These are phyloP conservation scores for Lepiota subincarnata DNA, from an alignment of 768 basidiomycete species.

Conservation along the genomic window DNA sequence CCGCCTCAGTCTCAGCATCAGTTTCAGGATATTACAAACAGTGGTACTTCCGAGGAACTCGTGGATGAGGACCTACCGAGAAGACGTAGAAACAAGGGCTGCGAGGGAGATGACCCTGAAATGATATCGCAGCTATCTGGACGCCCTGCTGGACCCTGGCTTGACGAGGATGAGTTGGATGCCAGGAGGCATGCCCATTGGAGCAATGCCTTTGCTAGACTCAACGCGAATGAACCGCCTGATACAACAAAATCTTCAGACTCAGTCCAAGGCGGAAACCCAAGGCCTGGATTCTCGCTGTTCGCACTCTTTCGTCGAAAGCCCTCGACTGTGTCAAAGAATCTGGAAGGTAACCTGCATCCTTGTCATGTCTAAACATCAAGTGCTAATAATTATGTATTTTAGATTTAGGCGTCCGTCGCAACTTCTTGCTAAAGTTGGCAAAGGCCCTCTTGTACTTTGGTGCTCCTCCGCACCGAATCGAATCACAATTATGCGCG, in stretches of 20 bases:
- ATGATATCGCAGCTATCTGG: not conserved
- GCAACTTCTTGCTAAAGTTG: constrained; percentile 79
- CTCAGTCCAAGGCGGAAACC: not conserved
- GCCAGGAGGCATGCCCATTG: constrained; percentile 2
- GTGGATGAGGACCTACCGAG: not conserved
- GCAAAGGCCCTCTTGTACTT: constrained; percentile 88
- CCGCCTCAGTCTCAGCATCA: not conserved
- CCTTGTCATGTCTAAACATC: not conserved
- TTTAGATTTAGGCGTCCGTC: constrained; percentile 13
- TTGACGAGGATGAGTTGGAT: not conserved
- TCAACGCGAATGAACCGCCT: not conserved
- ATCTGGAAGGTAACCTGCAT: constrained; percentile 38
- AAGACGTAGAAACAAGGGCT: not conserved
- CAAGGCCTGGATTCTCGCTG: not conserved
- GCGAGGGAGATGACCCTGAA: not conserved
- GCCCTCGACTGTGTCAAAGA: constrained; percentile 22
- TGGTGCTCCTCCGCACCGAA: constrained; percentile 91
- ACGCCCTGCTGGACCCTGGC: not conserved
- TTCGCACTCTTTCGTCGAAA: not conserved
- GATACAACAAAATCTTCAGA: not conserved
- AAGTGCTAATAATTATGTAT: not conserved
- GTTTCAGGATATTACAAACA: not conserved
- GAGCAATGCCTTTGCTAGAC: constrained; percentile 2
- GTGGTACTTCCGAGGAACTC: not conserved
- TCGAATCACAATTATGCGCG: constrained; percentile 82